Evolutionary conservation across 345 rosid species (phyloP).

Genomic region (Theobroma cacao): DNA sequence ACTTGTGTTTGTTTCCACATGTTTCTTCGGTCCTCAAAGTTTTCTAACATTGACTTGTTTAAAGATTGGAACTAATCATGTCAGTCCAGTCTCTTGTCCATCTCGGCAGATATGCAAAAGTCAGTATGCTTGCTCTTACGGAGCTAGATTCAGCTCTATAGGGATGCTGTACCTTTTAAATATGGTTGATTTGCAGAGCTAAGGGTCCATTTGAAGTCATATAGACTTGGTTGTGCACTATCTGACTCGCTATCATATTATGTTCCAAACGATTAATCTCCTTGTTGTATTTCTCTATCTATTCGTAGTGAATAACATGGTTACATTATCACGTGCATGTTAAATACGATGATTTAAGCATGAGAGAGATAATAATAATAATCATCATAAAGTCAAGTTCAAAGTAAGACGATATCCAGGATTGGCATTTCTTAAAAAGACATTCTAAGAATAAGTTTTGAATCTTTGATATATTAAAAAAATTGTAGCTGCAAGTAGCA

Average conservation of each 20-base stretch:
- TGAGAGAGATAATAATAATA: no score
- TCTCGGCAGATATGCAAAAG: constrained; percentile 9
- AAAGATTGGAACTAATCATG: constrained; percentile 5
- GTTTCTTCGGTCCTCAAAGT: constrained; percentile 17
- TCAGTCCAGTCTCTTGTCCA: constrained; percentile 18
- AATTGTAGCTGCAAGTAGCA: background rate
- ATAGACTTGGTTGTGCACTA: background rate
- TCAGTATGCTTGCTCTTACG: background rate
- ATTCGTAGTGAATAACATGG: background rate
- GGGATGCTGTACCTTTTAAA: background rate
- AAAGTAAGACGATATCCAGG: no score
- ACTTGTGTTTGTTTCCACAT: constrained; percentile 29
- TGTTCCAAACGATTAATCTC: background rate
- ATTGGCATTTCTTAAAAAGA: no score
- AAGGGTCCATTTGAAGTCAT: background rate
- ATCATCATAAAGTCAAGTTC: no score
- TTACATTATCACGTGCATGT: no score
- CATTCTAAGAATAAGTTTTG: no score
- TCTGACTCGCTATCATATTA: background rate
- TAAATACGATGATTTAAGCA: no score
- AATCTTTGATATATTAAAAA: no score
- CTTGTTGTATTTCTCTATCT: background rate
- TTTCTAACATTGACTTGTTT: constrained; percentile 20
- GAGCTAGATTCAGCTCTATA: constrained; percentile 13
- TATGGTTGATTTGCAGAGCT: constrained; percentile 10